Evolutionary conservation across 2,329 filamentous ascomycete species (phyloP), one percentile per base, ranked within the genome.

Genomic region (Tolypocladium amazonense): DNA sequence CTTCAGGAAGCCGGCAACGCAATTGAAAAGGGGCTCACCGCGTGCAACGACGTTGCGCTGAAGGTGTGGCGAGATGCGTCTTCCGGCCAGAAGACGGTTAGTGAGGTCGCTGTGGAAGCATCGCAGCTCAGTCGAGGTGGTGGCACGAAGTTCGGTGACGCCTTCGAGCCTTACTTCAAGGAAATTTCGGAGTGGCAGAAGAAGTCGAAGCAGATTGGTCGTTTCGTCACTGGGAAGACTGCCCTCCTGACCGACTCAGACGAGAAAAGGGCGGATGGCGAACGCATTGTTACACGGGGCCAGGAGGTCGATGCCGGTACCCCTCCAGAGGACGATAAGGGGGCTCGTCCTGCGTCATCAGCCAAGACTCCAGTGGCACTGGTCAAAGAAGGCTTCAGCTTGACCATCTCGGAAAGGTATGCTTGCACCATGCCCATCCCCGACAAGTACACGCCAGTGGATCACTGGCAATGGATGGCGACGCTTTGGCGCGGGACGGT

Each of bases 391-490:
- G 85, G 89, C 27, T 97, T 91, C 73, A 90, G 91, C 62, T 83
- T 97, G 47, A 88, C 87, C 15, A 82, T 88, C 0, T 88, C 90
- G 1, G 89, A 97, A 70, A 78, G 80, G 56, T 93, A 88, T 70
- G 89, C 92, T 1, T 85, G 83, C 59, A 78, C 81, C 18, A 85
- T 92, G 52, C 88, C 89, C 1, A 91, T 95, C 65, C 77, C 81
- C 23, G 92, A 96, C 69, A 79, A 81, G 8, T 96, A 95, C 71
- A 83, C 85, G 20, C 86, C 89, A 0, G 81, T 89, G n/a, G 92
- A 96, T 67, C 93, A 97, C 75, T 97, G 93, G 92, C 89, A 95
- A 72, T 97, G 93, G 93, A 91, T 94, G 79, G 93, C 93, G 41
- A 93, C 89, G 52, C 82, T 97, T 27, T 97, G 93, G 93, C 86